Evolutionary conservation across 495 filamentous ascomycete genomes (phyloP).

Genomic region (Penicillium mononematosum): DNA sequence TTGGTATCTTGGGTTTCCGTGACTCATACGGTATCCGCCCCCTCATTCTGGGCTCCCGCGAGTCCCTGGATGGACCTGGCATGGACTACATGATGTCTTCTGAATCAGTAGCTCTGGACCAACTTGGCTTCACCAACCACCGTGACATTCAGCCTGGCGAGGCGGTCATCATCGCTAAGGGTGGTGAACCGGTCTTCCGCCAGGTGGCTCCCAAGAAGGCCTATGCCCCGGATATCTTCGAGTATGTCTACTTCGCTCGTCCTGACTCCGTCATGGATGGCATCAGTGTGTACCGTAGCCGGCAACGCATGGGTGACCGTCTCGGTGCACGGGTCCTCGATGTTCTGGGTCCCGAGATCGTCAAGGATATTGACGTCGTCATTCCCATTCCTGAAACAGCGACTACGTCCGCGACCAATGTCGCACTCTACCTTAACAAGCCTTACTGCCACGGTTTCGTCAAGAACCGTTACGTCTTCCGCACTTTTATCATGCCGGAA

Average conservation of each 20-base stretch:
- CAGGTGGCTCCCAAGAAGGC: slow-evolving; percentile 69
- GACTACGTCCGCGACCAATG: slow-evolving; percentile 77
- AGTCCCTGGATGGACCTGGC: slow-evolving; percentile 62
- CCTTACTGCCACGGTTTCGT: slow-evolving; percentile 84
- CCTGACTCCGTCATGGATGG: slow-evolving; percentile 91
- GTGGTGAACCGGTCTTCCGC: slow-evolving; percentile 65
- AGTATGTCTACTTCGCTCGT: slow-evolving; percentile 74
- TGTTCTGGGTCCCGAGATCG: slow-evolving; percentile 67
- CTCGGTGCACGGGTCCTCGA: slow-evolving; percentile 76
- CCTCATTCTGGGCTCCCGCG: slow-evolving; percentile 74
- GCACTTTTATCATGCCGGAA: slow-evolving; percentile 93
- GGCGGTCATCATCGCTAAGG: slow-evolving; percentile 92
- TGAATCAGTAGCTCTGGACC: slow-evolving; percentile 88
- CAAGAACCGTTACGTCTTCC: slow-evolving; percentile 95
- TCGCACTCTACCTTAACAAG: slow-evolving; percentile 74
- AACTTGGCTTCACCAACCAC: slow-evolving; percentile 81
- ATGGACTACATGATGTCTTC: slow-evolving; percentile 97
- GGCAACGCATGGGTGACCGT: slow-evolving; percentile 89
- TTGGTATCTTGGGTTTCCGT: slow-evolving; percentile 85
- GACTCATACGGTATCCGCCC: slow-evolving; percentile 91
- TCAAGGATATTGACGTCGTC: slow-evolving; percentile 87
- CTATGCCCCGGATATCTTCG: slow-evolving; percentile 94
- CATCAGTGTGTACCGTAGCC: slow-evolving; percentile 83
- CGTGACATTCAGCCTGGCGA: slow-evolving; percentile 84
- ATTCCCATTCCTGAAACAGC: slow-evolving; percentile 88